Evolutionary conservation across 176 grass and related monocot species (phyloP).

Genomic region (Typha latifolia): DNA sequence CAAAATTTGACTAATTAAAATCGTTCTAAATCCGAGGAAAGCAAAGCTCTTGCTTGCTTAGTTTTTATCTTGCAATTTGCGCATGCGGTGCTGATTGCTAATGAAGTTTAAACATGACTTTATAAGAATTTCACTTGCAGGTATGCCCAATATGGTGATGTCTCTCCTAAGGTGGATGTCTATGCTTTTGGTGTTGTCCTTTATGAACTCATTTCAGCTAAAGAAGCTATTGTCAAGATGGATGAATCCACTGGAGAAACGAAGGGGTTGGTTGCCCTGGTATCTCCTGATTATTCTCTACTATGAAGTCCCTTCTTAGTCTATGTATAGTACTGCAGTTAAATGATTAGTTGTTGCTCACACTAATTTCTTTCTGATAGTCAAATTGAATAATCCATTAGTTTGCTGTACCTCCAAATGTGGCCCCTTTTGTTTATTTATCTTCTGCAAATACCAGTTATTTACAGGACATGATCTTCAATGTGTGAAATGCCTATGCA

Average conservation of each 20-base stretch:
- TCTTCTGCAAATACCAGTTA: no score
- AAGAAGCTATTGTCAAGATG: constrained; percentile 71
- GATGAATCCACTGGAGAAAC: constrained; percentile 52
- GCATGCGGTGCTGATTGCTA: not conserved
- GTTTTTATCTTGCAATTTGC: no score
- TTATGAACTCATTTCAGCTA: constrained; percentile 91
- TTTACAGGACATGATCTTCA: no score
- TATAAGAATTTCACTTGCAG: constrained; percentile 29
- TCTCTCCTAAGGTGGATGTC: constrained; percentile 83
- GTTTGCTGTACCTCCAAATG: not conserved
- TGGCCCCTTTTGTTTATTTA: not conserved
- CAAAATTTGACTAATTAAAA: no score
- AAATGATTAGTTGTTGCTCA: not conserved
- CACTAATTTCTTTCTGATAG: not conserved
- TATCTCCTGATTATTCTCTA: constrained; percentile 13
- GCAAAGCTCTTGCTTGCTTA: no score
- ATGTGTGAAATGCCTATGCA: no score
- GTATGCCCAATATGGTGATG: constrained; percentile 75
- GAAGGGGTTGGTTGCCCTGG: constrained; percentile 83
- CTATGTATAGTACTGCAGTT: not conserved
- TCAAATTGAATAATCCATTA: not conserved
- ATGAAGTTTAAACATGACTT: not conserved
- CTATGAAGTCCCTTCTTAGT: not conserved
- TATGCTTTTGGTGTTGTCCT: constrained; percentile 94
- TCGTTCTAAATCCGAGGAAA: no score